These are phyloP conservation scores for Saccharomycopsis hybrid DNA, from an alignment of 1,139 yeast genomes.

Conservation along the genomic window DNA sequence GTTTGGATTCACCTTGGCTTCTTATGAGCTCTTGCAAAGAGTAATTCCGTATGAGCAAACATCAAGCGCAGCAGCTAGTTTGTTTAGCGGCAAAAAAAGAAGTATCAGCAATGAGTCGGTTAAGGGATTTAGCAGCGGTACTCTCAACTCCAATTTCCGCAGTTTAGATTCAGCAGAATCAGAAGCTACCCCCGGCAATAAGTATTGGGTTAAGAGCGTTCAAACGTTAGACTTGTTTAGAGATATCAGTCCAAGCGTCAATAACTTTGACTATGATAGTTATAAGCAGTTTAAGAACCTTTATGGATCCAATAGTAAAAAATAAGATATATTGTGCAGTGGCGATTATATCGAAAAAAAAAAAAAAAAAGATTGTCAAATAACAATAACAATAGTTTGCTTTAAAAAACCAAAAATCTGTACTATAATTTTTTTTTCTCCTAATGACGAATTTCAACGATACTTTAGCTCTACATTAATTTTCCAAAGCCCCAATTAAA, in stretches of 20 bases:
- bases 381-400: too few species aligned
- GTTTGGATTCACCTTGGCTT: constrained; percentile 94
- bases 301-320: neutral
- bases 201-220: constrained; percentile 18
- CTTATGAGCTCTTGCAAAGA: constrained; percentile 78
- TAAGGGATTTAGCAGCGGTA: constrained; percentile 4
- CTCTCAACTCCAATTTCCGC: constrained; percentile 15
- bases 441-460: too few species aligned
- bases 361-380: too few species aligned
- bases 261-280: constrained; percentile 46
- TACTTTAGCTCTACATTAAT: too few species aligned
- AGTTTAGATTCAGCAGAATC: constrained; percentile 17
- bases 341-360: too few species aligned
- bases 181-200: neutral
- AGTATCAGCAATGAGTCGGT: constrained; percentile 14
- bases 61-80: constrained; percentile 5
- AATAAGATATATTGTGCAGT: too few species aligned
- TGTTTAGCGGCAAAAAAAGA: constrained; percentile 2
- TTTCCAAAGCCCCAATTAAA: too few species aligned
- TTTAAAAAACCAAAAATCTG: too few species aligned
- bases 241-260: constrained; percentile 58
- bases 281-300: constrained; percentile 37
- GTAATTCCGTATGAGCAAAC: constrained; percentile 42
- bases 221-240: constrained; percentile 50
- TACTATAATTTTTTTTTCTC: too few species aligned